phyloP scores from a whole-genome alignment of 768 basidiomycete genomes.

The Tulasnella calospora region DNA sequence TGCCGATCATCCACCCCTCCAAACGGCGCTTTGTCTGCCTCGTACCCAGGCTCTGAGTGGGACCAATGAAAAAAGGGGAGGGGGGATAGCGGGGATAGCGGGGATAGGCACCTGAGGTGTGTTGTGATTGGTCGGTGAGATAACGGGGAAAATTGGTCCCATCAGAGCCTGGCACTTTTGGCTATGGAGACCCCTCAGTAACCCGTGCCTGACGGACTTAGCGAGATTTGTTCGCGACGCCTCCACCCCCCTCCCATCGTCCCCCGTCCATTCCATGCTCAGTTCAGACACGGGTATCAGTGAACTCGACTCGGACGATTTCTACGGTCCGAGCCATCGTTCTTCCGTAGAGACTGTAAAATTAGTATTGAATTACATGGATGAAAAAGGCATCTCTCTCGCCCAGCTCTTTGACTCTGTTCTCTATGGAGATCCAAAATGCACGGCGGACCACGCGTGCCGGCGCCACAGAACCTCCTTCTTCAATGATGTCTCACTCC shows the following conservation, averaged over 20 bases:
- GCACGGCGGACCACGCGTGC: not conserved
- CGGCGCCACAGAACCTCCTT: not conserved
- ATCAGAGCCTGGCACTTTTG: constrained; percentile 5
- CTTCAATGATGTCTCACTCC: not conserved
- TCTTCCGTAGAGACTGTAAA: not conserved
- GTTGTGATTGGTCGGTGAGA: not conserved
- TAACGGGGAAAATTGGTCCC: not conserved
- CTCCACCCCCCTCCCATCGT: not conserved
- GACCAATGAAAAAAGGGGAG: no score
- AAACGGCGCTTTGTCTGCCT: no score
- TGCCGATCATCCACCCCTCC: no score
- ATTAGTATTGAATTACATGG: not conserved
- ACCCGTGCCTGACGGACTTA: constrained; percentile 4
- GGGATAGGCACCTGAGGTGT: no score
- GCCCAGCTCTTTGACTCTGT: not conserved
- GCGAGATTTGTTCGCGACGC: not conserved
- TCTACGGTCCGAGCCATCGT: not conserved
- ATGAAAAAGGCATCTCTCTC: not conserved
- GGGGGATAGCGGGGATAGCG: no score
- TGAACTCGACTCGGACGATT: not conserved
- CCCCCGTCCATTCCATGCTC: not conserved
- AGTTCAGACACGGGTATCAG: not conserved
- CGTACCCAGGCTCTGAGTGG: no score
- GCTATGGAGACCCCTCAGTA: not conserved
- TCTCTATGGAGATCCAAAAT: not conserved